These are phyloP conservation scores for Pittosporum tobira DNA, from an alignment of 129 eudicot species.

Conservation along the genomic window DNA sequence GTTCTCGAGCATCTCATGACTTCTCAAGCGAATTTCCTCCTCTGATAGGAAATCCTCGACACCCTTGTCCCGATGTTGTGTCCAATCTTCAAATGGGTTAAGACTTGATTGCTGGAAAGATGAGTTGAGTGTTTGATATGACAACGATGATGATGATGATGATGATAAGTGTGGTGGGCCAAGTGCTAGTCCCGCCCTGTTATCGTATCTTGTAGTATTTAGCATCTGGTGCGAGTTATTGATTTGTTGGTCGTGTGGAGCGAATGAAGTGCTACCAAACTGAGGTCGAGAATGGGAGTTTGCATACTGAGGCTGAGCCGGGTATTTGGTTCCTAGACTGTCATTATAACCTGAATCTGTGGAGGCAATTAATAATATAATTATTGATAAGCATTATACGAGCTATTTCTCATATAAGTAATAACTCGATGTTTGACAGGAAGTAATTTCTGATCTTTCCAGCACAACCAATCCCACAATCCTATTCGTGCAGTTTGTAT, in stretches of 20 bases:
- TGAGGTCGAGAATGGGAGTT: constrained; percentile 38
- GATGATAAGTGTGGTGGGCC: constrained; percentile 64
- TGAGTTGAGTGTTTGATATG: constrained; percentile 32
- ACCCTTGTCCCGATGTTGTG: constrained; percentile 40
- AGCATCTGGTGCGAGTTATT: constrained; percentile 41
- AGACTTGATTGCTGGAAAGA: constrained; percentile 42
- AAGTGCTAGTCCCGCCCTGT: constrained; percentile 48
- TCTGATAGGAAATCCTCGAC: constrained; percentile 62
- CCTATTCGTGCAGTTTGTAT: neutral
- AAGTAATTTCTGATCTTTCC: neutral
- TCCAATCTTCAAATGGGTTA: constrained; percentile 76
- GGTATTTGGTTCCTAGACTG: constrained; percentile 32
- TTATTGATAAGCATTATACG: neutral
- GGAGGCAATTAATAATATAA: neutral
- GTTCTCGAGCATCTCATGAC: constrained; percentile 84
- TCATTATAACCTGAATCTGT: constrained; percentile 54
- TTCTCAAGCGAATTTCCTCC: constrained; percentile 80
- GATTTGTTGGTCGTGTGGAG: constrained; percentile 34
- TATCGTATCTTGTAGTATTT: constrained; percentile 31
- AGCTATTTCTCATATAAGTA: no score
- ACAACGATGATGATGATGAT: constrained; percentile 57
- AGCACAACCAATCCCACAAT: neutral
- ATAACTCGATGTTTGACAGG: no score
- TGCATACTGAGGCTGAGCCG: constrained; percentile 40
- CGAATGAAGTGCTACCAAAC: constrained; percentile 31